These are phyloP conservation scores for Amoebophrya sp. DNA, from an alignment of 169 alveolate genomes.

Conservation along the genomic window DNA sequence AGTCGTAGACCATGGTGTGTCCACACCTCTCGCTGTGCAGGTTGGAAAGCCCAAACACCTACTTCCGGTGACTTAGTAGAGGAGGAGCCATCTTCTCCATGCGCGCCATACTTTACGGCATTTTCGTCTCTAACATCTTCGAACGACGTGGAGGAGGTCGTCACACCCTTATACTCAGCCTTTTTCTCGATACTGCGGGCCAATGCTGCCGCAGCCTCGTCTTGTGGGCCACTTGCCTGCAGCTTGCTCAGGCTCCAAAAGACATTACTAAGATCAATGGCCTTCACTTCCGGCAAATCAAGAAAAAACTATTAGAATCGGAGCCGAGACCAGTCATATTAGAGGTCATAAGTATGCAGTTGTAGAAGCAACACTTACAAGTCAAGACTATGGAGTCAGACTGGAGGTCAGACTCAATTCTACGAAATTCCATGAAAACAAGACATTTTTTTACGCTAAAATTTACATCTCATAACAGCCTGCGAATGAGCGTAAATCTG, in stretches of 20 bases:
- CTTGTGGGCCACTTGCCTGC: not conserved
- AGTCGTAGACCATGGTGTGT: not conserved
- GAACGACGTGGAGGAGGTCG: not conserved
- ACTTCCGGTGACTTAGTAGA: not conserved
- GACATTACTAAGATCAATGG: not conserved
- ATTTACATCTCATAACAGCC: too few species aligned
- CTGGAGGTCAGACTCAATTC: too few species aligned
- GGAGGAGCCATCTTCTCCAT: not conserved
- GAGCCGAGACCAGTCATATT: too few species aligned
- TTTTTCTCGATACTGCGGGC: not conserved
- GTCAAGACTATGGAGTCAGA: too few species aligned
- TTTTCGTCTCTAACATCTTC: not conserved
- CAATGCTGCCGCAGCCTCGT: not conserved
- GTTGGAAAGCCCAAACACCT: not conserved
- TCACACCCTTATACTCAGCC: not conserved
- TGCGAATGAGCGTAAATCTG: not conserved
- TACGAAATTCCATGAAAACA: too few species aligned
- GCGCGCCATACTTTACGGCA: not conserved
- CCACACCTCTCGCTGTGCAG: not conserved
- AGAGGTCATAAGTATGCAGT: too few species aligned
- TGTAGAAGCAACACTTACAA: too few species aligned
- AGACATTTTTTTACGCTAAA: too few species aligned
- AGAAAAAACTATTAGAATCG: too few species aligned
- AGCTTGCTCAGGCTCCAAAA: not conserved
- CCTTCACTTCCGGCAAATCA: not conserved